phyloP scores from a whole-genome alignment of 768 basidiomycete genomes.

The Galerina sulciceps region DNA sequence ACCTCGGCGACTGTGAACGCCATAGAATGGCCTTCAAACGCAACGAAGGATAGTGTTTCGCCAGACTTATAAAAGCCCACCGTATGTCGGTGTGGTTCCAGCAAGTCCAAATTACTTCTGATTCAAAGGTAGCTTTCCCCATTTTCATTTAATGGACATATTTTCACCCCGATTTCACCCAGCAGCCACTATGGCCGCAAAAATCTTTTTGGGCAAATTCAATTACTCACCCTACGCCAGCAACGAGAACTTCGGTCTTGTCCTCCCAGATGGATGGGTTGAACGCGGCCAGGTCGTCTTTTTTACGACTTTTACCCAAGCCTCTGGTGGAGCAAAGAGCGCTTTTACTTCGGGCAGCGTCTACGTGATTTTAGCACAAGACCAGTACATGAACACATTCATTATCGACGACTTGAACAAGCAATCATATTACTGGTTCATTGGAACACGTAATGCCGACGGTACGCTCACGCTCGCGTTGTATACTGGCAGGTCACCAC shows the following conservation, averaged over 20 bases:
- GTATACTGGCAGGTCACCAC: not conserved
- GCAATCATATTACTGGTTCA: not conserved
- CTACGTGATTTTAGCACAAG: not conserved
- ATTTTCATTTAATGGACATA: no score
- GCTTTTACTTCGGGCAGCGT: not conserved
- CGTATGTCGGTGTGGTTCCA: no score
- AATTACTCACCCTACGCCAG: conserved; percentile 1
- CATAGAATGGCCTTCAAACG: no score
- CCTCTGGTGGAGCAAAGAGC: not conserved
- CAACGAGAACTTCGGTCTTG: not conserved
- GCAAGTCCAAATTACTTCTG: no score
- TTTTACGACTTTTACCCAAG: not conserved
- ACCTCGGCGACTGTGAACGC: no score
- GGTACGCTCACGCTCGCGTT: not conserved
- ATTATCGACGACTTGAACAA: not conserved
- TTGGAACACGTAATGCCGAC: not conserved
- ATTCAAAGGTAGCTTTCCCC: no score
- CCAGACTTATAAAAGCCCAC: no score
- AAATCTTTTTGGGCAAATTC: not conserved
- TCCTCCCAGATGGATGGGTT: not conserved
- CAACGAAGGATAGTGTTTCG: no score
- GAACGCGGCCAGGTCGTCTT: not conserved
- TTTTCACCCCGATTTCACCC: no score
- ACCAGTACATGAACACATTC: not conserved
- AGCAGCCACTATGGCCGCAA: not conserved